Conservation (phyloP, 176 grass and related monocot genomes). For the Raddia guianensis region DNA sequence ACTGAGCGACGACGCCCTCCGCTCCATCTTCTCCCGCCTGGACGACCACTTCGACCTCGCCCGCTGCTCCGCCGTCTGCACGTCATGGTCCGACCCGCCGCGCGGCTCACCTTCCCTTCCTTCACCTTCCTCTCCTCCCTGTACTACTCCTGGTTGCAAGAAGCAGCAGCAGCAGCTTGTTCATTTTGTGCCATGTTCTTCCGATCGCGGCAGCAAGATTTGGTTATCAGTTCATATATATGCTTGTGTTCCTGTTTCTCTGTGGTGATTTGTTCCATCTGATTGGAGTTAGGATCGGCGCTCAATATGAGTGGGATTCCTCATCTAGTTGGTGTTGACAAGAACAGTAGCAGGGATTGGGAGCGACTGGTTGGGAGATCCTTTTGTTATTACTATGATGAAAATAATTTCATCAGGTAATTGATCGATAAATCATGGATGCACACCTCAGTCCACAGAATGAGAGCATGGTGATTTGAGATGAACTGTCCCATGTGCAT, state of each 20-base stretch:
- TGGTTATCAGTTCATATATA: not conserved
- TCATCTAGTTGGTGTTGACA: not conserved
- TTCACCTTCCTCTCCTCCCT: not conserved
- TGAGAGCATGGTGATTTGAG: not conserved
- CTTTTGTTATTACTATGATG: not conserved
- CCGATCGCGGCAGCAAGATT: too few relatives aligned
- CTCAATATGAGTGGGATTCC: not conserved
- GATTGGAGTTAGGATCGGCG: not conserved
- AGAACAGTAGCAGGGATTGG: not conserved
- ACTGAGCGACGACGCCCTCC: slow-evolving; percentile 67
- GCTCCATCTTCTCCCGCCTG: slow-evolving; percentile 65
- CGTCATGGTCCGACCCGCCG: slow-evolving; percentile 53
- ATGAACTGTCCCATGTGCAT: not conserved
- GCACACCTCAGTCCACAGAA: not conserved
- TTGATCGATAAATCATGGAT: not conserved
- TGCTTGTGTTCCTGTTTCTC: not conserved
- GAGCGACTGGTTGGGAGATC: not conserved
- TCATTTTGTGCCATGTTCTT: not conserved
- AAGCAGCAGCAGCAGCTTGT: not conserved
- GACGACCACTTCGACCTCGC: slow-evolving; percentile 89
- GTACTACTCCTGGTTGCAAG: slow-evolving; percentile 10
- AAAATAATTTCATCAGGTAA: not conserved
- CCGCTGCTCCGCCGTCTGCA: slow-evolving; percentile 89
- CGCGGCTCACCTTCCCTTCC: not conserved
- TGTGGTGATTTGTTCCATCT: not conserved